Base-by-base conservation (phyloP, 305 asterid genomes). In the Solanum hybrid region DNA sequence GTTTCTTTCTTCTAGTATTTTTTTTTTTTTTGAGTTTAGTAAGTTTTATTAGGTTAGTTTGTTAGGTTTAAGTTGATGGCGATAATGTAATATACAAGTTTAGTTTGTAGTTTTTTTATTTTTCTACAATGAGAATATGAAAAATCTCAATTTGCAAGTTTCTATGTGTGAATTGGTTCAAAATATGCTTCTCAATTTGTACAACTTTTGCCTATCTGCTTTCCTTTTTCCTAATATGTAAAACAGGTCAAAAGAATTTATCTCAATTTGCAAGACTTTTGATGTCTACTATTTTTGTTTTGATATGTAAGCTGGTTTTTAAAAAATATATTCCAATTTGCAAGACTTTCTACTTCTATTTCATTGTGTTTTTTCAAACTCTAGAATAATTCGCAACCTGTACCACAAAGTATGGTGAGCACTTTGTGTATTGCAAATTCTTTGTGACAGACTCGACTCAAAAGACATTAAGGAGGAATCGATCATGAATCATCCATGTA, bases 1-100 rank as follows among this genome's bases (percentile, higher is more conserved):
- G 9, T 82, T 27, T 40, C 6, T 76, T 76, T 75, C 24, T 38
- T 27, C 5, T 69, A 69, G 66, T 1, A 0, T 42, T 10, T 11
- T 40, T 40, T 40, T 40, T 3, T 35, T 79, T 11, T 37, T 37
- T 9, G 42, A 37, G 42, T 37, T 37, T 37, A 37, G 72, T 84
- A 84, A 36, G 26, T 29, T 51, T 76, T 78, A 34, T 80, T 51
- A 37, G 85, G 75, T 77, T 72, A 34, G 38, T 79, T 27, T 46
- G 75, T 90, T 90, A 76, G 24, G 32, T 77, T 86, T 40, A 87
- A 87, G 36, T 82, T 88, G 64, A 86, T 84, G 87, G 73, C 32
- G 87, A 51, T 84, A 46, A 84, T 84, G 87, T 51, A 84, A 84
- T 29, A 84, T 51, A 84, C 40, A 46, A 29, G 14, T 84, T 27